A percentile compares a stretch with the other conserved stretches of the same genome.
Conservation (phyloP, 208 protist genomes). For the Trypanosoma conorhini region DNA sequence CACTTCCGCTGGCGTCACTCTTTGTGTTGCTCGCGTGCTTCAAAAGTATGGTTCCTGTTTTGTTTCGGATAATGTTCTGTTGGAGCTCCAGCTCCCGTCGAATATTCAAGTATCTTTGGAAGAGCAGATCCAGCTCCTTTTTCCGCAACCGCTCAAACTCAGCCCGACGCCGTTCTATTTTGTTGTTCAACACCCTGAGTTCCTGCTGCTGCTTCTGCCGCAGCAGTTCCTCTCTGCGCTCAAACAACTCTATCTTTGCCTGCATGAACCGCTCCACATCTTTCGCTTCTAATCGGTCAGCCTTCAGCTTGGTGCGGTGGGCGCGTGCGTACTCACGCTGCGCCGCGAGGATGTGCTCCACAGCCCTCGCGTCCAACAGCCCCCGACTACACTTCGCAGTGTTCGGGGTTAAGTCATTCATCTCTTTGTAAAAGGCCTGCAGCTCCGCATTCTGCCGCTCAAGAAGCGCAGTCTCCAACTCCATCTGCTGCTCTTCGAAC, state of each 20-base stretch:
- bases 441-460: conserved; percentile 91
- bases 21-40: conserved; percentile 88
- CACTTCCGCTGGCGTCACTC: conserved; percentile 74
- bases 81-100: conserved; percentile 81
- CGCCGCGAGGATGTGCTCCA: conserved; percentile 86
- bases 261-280: conserved; percentile 77
- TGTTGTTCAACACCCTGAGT: conserved; percentile 68
- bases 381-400: conserved; percentile 66
- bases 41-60: conserved; percentile 81
- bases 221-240: conserved; percentile 57
- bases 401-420: conserved; percentile 54
- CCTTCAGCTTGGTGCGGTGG: conserved; percentile 75
- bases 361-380: conserved; percentile 76
- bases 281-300: conserved; percentile 64
- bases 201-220: conserved; percentile 84
- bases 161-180: conserved; percentile 67
- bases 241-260: conserved; percentile 56
- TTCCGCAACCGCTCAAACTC: conserved; percentile 81
- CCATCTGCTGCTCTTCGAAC: conserved; percentile 85
- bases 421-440: conserved; percentile 71
- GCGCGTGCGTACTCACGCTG: conserved; percentile 88
- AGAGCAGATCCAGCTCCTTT: conserved; percentile 84
- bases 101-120: conserved; percentile 89
- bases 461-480: conserved; percentile 76
- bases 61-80: conserved; percentile 88